Conservation (phyloP, 306 rosid genomes). For the Dryas alaskensis region DNA sequence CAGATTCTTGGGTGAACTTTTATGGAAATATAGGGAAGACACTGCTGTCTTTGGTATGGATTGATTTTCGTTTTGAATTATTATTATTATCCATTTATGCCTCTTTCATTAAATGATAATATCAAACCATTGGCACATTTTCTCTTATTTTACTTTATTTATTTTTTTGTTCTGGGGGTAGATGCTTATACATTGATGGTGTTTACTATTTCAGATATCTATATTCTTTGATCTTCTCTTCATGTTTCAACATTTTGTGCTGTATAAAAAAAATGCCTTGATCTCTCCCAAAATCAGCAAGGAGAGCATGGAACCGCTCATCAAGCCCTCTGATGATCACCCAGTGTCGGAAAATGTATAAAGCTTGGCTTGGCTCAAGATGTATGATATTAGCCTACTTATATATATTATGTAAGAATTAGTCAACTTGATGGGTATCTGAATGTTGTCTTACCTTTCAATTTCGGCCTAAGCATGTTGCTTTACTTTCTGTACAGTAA, state of each 20-base stretch:
- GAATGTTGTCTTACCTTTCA: neutral
- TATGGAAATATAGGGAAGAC: constrained; percentile 84
- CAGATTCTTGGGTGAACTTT: constrained; percentile 88
- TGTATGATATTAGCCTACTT: neutral
- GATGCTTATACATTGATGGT: neutral
- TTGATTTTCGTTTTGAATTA: neutral
- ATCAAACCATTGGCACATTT: neutral
- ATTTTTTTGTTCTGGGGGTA: neutral
- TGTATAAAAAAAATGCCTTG: constrained; percentile 37
- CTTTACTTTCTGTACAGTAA: constrained; percentile 3
- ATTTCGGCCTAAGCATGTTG: neutral
- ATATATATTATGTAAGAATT: neutral
- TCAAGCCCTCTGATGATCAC: constrained; percentile 26
- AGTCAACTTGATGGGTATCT: neutral
- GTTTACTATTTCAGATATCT: constrained; percentile 57
- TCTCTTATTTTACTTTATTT: neutral
- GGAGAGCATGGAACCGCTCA: constrained; percentile 44
- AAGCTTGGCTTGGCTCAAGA: neutral
- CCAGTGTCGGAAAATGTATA: constrained; percentile 35
- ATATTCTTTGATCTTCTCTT: constrained; percentile 72
- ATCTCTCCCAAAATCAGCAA: constrained; percentile 23
- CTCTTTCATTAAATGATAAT: neutral
- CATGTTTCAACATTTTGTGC: constrained; percentile 64
- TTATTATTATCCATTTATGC: neutral
- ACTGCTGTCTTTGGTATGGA: constrained; percentile 69